Evolutionary conservation across 805 yeast species (phyloP).

Genomic region (Peterozyma xylosa): DNA sequence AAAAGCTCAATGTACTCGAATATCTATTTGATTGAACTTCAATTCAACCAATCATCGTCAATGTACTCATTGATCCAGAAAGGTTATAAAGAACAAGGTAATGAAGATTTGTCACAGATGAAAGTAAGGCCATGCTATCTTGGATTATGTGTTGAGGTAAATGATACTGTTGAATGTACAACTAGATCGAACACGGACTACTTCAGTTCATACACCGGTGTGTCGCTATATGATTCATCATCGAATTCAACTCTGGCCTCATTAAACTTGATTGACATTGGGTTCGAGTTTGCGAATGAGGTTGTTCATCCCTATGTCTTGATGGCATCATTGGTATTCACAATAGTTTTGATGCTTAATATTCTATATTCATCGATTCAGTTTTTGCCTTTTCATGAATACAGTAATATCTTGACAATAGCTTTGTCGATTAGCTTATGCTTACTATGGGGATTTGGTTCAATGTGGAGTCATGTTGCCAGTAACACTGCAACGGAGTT

Average conservation of each 20-base stretch:
- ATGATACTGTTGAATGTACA: slow-evolving; percentile 27
- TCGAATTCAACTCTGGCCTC: slow-evolving; percentile 23
- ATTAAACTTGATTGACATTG: slow-evolving; percentile 40
- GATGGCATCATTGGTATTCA: slow-evolving; percentile 37
- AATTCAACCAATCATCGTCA: slow-evolving; percentile 38
- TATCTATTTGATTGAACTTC: slow-evolving; percentile 40
- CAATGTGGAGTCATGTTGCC: slow-evolving; percentile 59
- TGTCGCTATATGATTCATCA: slow-evolving; percentile 24
- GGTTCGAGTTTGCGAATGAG: slow-evolving; percentile 32
- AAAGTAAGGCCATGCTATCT: slow-evolving; percentile 45
- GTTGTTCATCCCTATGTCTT: slow-evolving; percentile 49
- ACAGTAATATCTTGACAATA: slow-evolving; percentile 20
- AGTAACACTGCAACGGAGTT: slow-evolving; percentile 34
- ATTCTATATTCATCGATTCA: slow-evolving; percentile 41
- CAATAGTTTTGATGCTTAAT: slow-evolving; percentile 30
- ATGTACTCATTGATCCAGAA: slow-evolving; percentile 30
- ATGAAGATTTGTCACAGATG: slow-evolving; percentile 30
- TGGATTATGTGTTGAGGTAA: slow-evolving; percentile 43
- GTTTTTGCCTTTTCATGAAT: slow-evolving; percentile 32
- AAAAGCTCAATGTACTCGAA: slow-evolving; percentile 33
- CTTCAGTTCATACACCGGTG: slow-evolving; percentile 21
- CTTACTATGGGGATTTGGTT: slow-evolving; percentile 56
- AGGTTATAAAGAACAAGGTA: slow-evolving; percentile 24
- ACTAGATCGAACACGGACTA: slow-evolving; percentile 20
- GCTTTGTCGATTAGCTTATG: slow-evolving; percentile 27